Evolutionary conservation across 805 yeast genomes (phyloP), one percentile per base, ranked within the genome.

Genomic region (Phaffomyces opuntiae): DNA sequence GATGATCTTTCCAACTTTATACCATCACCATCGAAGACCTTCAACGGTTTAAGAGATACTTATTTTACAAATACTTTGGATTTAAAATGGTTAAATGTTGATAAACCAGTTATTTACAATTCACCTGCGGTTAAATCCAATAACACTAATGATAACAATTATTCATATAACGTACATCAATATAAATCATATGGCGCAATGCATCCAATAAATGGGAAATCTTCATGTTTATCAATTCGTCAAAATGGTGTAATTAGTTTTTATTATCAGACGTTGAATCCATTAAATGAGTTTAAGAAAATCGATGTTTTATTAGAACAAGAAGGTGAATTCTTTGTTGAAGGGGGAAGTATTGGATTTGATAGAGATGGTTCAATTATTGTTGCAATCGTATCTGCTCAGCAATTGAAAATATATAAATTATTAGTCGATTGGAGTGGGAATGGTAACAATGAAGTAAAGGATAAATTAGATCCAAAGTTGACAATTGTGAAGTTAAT

Each of bases 11-110:
- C 14, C 31, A 38, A 24, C 16, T 43, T 36, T 13, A 6, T 7
- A 17, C 31, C n/a, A 8, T 19, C 19, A 13, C 42, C 21, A n/a
- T 16, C 44, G n/a, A 41, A 45, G 26, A 33, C 39, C 24, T 27
- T 38, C 9, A 38, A 36, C 12, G 11, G 38, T 17, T 33, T 42
- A 9, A 38, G 38, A 38, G 55, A 61, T 53, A 47, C 55, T 71
- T 8, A 69, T 14, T 38, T 40, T 25, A 48, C 39, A 9, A 44
- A 39, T 26, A 53, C 35, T 29, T 44, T 77, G 13, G 78, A 81
- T 0, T 74, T 83, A 60, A 75, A 76, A 53, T 88, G 96, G 96
- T 70, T 88, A 26, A 78, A 77, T 38, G 66, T 77, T n/a, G 87
- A 84, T 42, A 87, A 87, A 52, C 78, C 82, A 1, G 75, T 78